Conservation (phyloP, 495 filamentous ascomycete species). For the Acidomyces sp. region DNA sequence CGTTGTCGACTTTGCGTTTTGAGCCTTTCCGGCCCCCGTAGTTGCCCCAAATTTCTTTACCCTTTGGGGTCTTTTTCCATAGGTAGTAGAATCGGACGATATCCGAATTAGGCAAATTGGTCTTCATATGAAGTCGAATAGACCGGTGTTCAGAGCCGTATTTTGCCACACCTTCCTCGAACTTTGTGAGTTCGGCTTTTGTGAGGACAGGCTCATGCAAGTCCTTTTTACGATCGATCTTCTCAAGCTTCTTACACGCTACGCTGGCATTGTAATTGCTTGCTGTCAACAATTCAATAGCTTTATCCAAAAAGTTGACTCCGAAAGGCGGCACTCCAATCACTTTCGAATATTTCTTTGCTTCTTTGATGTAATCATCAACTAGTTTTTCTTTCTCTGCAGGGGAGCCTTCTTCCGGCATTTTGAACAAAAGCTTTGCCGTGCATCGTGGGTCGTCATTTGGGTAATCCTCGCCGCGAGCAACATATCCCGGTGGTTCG, state of each 20-base stretch:
- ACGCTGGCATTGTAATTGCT: conserved; percentile 56
- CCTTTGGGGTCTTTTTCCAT: conserved; percentile 90
- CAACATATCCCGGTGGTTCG: conserved; percentile 72
- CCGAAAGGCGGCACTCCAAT: conserved; percentile 55
- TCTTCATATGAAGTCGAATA: conserved; percentile 75
- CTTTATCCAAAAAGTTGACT: conserved; percentile 83
- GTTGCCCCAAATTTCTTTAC: conserved; percentile 76
- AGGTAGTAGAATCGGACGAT: conserved; percentile 91
- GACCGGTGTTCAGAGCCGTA: conserved; percentile 80
- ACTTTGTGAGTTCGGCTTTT: conserved; percentile 68
- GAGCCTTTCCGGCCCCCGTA: conserved; percentile 68
- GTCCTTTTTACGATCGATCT: conserved; percentile 54
- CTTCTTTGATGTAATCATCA: conserved; percentile 60
- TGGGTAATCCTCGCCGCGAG: conserved; percentile 63
- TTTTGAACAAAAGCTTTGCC: conserved; percentile 48
- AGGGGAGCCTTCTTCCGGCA: conserved; percentile 26
- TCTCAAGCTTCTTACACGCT: conserved; percentile 59
- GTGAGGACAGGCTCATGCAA: conserved; percentile 76
- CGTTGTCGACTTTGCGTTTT: conserved; percentile 59
- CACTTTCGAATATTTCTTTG: conserved; percentile 44
- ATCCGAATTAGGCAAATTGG: conserved; percentile 50
- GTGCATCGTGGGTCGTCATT: conserved; percentile 42
- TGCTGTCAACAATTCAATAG: conserved; percentile 56
- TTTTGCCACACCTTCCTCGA: conserved; percentile 83
- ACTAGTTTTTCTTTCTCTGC: conserved; percentile 36